Conservation (phyloP, 2,329 filamentous ascomycete genomes). For the Drechmeria coniospora region DNA sequence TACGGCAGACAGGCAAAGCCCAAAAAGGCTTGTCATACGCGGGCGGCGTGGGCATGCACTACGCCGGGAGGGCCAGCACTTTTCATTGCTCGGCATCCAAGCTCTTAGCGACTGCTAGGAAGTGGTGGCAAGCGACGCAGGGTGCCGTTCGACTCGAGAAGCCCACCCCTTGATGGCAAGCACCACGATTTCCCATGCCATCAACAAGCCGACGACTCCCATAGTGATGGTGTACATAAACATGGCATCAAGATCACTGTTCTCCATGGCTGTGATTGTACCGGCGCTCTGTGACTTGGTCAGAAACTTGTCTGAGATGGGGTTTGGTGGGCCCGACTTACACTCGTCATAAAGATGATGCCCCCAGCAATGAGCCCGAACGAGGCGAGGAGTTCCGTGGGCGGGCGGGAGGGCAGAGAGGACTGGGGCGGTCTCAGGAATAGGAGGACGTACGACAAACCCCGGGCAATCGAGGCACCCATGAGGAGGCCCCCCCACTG, state of each 20-base stretch:
- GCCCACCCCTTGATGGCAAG: conserved; percentile 86
- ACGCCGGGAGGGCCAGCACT: no score
- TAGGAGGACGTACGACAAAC: conserved; percentile 62
- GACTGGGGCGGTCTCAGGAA: conserved; percentile 73
- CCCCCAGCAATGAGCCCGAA: conserved; percentile 84
- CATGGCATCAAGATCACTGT: conserved; percentile 72
- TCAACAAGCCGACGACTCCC: conserved; percentile 66
- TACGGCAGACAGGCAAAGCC: no score
- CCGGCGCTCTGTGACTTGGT: conserved; percentile 47
- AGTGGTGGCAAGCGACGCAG: no score
- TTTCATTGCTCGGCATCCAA: no score
- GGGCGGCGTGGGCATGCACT: no score
- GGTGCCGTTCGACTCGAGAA: conserved; percentile 22
- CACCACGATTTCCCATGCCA: conserved; percentile 68
- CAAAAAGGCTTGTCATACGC: no score
- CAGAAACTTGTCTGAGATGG: conserved; percentile 3
- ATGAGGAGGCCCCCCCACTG: conserved; percentile 84
- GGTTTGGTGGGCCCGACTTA: conserved; percentile 27
- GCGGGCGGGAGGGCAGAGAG: conserved; percentile 66
- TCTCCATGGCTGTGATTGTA: conserved; percentile 61
- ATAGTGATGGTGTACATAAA: conserved; percentile 82
- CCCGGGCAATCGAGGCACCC: conserved; percentile 64
- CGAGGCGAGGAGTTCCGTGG: conserved; percentile 72
- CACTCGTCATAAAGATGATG: conserved; percentile 82
- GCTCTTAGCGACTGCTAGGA: no score